phyloP scores from a whole-genome alignment of 2,329 filamentous ascomycete genomes.

The Westerdykella sp. region DNA sequence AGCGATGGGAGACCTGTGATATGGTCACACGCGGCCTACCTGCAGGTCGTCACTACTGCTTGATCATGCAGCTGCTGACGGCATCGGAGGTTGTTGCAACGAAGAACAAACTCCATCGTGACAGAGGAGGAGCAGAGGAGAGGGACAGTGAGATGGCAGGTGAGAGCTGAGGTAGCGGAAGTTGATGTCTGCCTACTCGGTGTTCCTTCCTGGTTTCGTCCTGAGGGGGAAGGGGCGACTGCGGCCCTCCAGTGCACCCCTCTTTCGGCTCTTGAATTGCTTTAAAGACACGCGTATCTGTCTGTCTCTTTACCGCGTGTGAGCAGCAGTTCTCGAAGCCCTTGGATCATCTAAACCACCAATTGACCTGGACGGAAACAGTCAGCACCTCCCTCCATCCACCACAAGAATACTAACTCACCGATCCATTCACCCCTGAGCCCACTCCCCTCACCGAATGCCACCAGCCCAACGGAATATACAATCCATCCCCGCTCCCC shows the following conservation, averaged over 20 bases:
- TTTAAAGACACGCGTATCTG: no score
- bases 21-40: slow-evolving; percentile 44
- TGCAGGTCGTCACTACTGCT: slow-evolving; percentile 85
- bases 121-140: background rate
- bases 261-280: no score
- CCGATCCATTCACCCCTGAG: slow-evolving; percentile 52
- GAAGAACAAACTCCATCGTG: slow-evolving; percentile 65
- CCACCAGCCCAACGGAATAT: slow-evolving; percentile 82
- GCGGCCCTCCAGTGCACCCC: background rate
- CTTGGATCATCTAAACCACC: slow-evolving; percentile 64
- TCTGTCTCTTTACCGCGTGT: no score
- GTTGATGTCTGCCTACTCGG: no score
- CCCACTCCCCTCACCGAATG: slow-evolving; percentile 68
- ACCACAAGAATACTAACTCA: slow-evolving; percentile 21
- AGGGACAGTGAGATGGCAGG: background rate
- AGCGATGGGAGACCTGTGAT: slow-evolving; percentile 8
- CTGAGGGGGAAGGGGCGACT: background rate
- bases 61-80: slow-evolving; percentile 60
- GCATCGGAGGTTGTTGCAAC: slow-evolving; percentile 77
- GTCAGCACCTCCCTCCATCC: slow-evolving; percentile 13
- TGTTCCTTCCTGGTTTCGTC: background rate
- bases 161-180: background rate
- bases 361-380: slow-evolving; percentile 53
- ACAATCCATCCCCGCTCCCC: slow-evolving; percentile 62
- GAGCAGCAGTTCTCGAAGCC: no score